Evolutionary conservation across 2,329 filamentous ascomycete genomes (phyloP), one percentile per base, ranked within the genome.

Genomic region (Ophioceras dolichostomum): DNA sequence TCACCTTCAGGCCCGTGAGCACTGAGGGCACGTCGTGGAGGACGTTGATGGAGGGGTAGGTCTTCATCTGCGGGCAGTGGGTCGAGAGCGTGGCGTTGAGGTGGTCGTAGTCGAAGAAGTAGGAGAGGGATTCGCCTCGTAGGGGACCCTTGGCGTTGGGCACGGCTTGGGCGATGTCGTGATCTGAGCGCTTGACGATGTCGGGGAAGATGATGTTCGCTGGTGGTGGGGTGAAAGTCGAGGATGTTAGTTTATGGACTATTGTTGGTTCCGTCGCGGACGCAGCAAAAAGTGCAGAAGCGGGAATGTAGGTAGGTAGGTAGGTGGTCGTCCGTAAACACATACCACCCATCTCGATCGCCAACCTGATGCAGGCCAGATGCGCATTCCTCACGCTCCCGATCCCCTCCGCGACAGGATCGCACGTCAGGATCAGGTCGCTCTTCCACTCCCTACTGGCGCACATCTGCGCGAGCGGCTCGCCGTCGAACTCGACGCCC

Each of bases 321-420:
- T n/a, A 27, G n/a, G n/a, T n/a, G n/a, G n/a, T n/a, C n/a, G n/a
- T n/a, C n/a, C n/a, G 10, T 8, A 17, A 36, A n/a, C n/a, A 57
- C 46, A 46, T 42, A 56, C 65, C 64, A 38, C 65, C 65, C 30
- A 63, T 60, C 50, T 67, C 61, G 22, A 68, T 65, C 12, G 61
- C 62, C 36, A 62, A 57, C 31, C 63, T 57, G 17, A 68, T 47
- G 47, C 65, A 68, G 40, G 58, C 59, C 36, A 68, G 47, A 26
- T 63, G 50, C n/a, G 57, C 59, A 43, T 64, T 64, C 40, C 63
- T 59, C 14, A 66, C 58, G 36, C 59, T 55, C 5, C 54, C 61
- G n/a, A 68, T 46, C 4, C 61, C 63, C 3, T 63, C 66, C 2
- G 58, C 50, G 5, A 57, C 52, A n/a, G 59, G 52, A 14, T 60